phyloP scores from a whole-genome alignment of 306 rosid genomes.

The Senna tora region DNA sequence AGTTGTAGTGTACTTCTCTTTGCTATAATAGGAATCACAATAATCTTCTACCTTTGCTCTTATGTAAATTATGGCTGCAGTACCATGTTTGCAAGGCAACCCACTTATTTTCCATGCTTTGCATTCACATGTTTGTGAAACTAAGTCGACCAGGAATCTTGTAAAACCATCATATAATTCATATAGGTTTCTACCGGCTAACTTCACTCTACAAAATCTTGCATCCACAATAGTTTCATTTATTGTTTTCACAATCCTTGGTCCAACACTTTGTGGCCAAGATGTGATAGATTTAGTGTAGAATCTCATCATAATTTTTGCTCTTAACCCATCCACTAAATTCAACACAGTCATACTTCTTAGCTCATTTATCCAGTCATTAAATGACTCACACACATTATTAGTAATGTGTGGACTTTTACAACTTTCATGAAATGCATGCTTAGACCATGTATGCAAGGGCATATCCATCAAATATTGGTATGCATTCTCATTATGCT shows the following conservation, averaged over 20 bases:
- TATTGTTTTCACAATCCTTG: neutral
- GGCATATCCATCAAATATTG: neutral
- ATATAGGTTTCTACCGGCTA: neutral
- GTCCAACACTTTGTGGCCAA: constrained; percentile 13
- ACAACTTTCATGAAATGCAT: neutral
- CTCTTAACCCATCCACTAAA: neutral
- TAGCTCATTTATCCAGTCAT: neutral
- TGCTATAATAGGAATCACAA: neutral
- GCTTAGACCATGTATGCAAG: neutral
- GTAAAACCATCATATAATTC: constrained; percentile 6
- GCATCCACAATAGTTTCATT: neutral
- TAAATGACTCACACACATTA: constrained; percentile 17
- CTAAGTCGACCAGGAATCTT: neutral
- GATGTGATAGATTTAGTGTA: neutral
- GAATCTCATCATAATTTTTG: neutral
- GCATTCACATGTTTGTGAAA: neutral
- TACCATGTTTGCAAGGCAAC: constrained; percentile 5
- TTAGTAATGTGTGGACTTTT: constrained; percentile 1
- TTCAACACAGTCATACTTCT: neutral
- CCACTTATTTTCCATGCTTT: constrained; percentile 12
- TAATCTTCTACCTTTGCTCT: too few relatives aligned
- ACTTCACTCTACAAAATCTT: neutral
- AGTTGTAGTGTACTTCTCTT: neutral
- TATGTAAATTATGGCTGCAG: too few relatives aligned
- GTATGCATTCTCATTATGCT: neutral